Conservation (phyloP, 306 rosid genomes). For the barrel medic (Medicago truncatula) region DNA sequence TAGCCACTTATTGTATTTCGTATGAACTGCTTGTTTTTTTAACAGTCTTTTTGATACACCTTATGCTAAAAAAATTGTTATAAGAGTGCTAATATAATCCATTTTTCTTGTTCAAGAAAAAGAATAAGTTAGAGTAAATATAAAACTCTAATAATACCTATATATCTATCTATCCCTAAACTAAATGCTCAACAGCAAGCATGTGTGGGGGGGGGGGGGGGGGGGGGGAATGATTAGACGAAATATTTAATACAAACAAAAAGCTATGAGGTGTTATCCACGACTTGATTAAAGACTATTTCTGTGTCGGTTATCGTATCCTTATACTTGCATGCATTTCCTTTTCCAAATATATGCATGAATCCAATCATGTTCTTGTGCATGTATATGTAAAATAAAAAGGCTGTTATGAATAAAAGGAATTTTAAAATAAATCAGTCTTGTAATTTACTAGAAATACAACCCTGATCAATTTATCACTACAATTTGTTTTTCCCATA, state of each 20-base stretch:
- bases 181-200: slow-evolving; percentile 50
- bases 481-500: too few species aligned
- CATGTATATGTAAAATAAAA: not conserved
- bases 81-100: too few species aligned
- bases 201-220: slow-evolving; percentile 30
- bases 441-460: not conserved
- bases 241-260: slow-evolving; percentile 28
- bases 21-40: too few species aligned
- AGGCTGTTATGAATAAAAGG: not conserved
- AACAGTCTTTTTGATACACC: too few species aligned
- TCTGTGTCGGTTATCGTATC: slow-evolving; percentile 46
- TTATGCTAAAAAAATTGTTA: too few species aligned
- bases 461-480: not conserved
- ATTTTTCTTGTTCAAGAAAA: too few species aligned
- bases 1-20: too few species aligned
- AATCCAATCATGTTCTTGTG: slow-evolving; percentile 4
- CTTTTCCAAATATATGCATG: slow-evolving; percentile 1
- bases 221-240: slow-evolving; percentile 39
- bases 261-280: slow-evolving; percentile 39
- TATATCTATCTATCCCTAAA: slow-evolving; percentile 22
- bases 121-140: too few species aligned
- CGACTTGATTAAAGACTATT: slow-evolving; percentile 23
- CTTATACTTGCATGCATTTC: slow-evolving; percentile 16
- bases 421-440: not conserved
- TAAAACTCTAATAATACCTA: not conserved